Base-by-base conservation (phyloP, 31 red algal genomes). In the Asparagopsis taxiformis region DNA sequence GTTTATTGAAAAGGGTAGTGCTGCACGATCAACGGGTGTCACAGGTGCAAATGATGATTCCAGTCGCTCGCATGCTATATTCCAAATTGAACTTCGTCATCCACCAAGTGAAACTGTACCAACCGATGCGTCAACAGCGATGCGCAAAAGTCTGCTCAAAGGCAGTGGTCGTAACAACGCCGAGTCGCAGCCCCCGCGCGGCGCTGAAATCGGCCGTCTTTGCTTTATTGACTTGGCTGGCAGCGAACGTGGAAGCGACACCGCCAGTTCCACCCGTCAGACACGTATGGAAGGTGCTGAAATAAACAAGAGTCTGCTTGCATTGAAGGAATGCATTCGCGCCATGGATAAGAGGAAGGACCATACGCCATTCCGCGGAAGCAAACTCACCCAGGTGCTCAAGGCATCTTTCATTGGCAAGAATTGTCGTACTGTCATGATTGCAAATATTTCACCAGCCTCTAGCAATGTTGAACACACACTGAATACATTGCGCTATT, bases 211-310 rank as follows among this genome's bases (percentile, higher is more conserved):
- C 17, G 87, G 87, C 20, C 67, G 87, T 31, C 38, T 90, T 13
- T 80, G 76, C 57, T 87, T 99, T 56, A 87, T 99, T 29, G 96
- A 99, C 51, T 74, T 99, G 53, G 96, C 96, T 16, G 96, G 96
- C 19, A 91, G 85, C 44, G 96, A 99, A 75, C 56, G 89, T 31
- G 89, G 84, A 7, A 88, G 84, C 41, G 80, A 90, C 38, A 94
- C 91, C 3, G 77, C 74, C 20, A 89, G 69, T 55, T 82, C 76
- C 1, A 79, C 75, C 31, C 67, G 76, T 23, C 81, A 85, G 48
- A 83, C 79, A 16, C 43, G 80, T 44, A 77, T 84, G 49, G 96
- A 99, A 48, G 91, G 90, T 6, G 88, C 81, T 1, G 80, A 87
- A 51, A 99, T 99, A 39, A 99, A 99, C 79, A 94, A 91, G 66